Conservation (phyloP, 2,329 filamentous ascomycete genomes). For the Botryotinia convoluta region DNA sequence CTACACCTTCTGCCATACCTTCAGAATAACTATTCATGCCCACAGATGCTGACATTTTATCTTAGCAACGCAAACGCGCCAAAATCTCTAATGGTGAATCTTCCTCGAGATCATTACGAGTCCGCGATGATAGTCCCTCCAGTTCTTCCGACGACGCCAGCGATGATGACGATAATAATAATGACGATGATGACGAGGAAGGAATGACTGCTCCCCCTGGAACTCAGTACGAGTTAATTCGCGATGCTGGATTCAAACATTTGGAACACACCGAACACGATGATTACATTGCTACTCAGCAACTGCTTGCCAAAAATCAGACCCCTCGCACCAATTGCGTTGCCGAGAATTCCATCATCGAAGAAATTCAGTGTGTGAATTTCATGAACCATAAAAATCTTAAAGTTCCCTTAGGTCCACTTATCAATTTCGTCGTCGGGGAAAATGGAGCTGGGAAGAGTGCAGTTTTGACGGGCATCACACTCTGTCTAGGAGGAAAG, state of each 20-base stretch:
- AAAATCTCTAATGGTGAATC: conserved; percentile 37
- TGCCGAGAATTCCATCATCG: conserved; percentile 81
- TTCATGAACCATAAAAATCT: conserved; percentile 95
- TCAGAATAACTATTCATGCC: not conserved
- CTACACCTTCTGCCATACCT: not conserved
- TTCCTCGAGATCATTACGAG: conserved; percentile 26
- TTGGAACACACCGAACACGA: conserved; percentile 56
- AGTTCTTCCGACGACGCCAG: conserved; percentile 33
- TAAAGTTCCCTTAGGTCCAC: conserved; percentile 78
- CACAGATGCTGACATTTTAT: conserved; percentile 18
- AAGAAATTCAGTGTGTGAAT: conserved; percentile 82
- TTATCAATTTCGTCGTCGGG: conserved; percentile 97
- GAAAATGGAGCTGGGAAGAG: conserved; percentile 98
- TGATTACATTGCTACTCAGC: conserved; percentile 62
- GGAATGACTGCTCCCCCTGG: conserved; percentile 38
- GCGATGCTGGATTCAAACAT: conserved; percentile 59
- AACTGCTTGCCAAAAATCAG: conserved; percentile 46
- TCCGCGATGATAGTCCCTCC: conserved; percentile 24
- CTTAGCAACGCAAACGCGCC: conserved; percentile 43
- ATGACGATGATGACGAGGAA: conserved; percentile 31
- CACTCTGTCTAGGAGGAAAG: conserved; percentile 91
- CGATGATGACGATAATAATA: conserved; percentile 36
- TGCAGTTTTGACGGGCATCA: conserved; percentile 88
- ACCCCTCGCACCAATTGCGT: conserved; percentile 65
- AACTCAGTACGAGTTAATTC: conserved; percentile 61